Evolutionary conservation across 2,329 filamentous ascomycete species (phyloP).

Genomic region (Ophiostoma himal-ulmi): DNA sequence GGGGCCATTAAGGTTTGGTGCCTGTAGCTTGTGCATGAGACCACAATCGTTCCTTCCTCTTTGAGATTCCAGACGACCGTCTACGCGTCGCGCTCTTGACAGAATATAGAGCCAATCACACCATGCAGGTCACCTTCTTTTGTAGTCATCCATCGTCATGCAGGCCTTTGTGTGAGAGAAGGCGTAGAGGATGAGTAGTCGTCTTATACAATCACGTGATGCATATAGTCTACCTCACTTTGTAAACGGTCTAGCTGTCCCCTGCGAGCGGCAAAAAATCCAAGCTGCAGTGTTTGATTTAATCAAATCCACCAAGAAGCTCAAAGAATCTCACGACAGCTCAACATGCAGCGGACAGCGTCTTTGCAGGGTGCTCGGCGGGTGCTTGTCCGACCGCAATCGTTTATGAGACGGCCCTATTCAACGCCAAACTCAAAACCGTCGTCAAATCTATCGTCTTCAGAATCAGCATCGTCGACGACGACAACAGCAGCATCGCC

Average conservation of each 20-base stretch:
- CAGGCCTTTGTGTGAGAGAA: neutral
- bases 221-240: neutral
- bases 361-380: neutral
- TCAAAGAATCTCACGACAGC: neutral
- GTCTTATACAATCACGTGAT: slow-evolving; percentile 7
- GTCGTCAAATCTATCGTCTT: neutral
- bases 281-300: neutral
- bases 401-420: neutral
- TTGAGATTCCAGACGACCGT: neutral
- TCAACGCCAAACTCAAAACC: neutral
- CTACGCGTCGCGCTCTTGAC: neutral
- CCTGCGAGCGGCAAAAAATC: neutral
- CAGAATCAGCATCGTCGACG: neutral
- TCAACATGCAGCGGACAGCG: neutral
- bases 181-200: neutral
- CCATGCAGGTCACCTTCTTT: neutral
- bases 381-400: neutral
- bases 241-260: neutral
- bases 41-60: slow-evolving; percentile 6
- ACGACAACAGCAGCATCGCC: neutral
- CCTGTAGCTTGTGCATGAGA: neutral
- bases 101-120: neutral
- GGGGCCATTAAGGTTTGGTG: neutral
- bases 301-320: neutral
- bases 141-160: neutral